Percentiles rank a stretch among this genome's conserved stretches.
These are phyloP conservation scores for Botrytis medusae DNA, from an alignment of 2,329 filamentous ascomycete genomes.

Conservation along the genomic window DNA sequence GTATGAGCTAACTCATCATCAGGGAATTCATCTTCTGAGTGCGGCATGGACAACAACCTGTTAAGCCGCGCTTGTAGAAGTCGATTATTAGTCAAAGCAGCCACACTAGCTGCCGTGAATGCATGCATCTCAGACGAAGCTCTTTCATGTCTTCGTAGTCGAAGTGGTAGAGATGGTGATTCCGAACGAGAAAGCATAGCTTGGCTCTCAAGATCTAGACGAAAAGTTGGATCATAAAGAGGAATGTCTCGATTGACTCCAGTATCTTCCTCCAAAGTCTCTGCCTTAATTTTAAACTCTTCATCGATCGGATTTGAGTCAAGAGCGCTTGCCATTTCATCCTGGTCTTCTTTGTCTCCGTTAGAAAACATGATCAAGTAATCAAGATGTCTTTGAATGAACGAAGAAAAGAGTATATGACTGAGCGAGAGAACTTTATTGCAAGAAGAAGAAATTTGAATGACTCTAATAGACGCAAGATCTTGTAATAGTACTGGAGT, in stretches of 20 bases:
- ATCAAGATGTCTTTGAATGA: neutral
- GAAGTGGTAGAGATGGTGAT: neutral
- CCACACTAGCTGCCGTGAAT: neutral
- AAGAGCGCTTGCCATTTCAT: neutral
- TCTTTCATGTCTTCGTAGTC: neutral
- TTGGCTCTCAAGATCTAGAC: neutral
- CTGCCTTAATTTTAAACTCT: neutral
- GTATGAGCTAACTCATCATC: neutral
- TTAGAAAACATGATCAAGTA: neutral
- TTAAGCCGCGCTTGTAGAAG: neutral
- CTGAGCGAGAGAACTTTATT: neutral
- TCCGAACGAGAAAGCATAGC: neutral
- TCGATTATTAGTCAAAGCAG: neutral
- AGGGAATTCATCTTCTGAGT: neutral
- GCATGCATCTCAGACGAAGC: neutral
- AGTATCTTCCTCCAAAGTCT: neutral
- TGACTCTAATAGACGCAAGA: accelerated
- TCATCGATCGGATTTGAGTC: accelerated
- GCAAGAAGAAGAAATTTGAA: neutral
- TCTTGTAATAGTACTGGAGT: neutral
- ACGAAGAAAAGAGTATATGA: neutral
- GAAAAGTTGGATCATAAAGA: neutral
- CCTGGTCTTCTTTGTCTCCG: neutral
- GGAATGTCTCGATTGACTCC: neutral
- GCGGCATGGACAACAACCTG: neutral